Base-by-base conservation (phyloP, 805 yeast species). In the Kazachstania taianensis region DNA sequence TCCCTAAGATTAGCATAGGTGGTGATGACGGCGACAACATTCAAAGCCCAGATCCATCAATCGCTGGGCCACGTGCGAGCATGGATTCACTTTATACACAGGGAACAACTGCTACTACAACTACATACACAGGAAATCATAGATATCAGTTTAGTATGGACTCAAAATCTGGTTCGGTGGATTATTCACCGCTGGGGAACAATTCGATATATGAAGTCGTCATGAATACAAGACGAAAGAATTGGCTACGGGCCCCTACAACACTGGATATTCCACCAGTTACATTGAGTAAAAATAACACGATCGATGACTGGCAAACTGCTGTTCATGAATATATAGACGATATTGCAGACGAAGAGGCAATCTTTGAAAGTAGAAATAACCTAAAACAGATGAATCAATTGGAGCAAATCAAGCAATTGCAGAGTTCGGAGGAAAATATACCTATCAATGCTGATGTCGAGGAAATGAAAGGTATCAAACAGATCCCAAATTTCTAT, bases 211-310 rank as follows among this genome's bases (percentile, higher is more conserved):
- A 70, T 50, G 92, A 81, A 48, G 63, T 86, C 36, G 78, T 86
- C 1, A 55, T 59, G 61, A 59, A 59, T 28, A 59, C 62, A 7
- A 49, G 62, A 40, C 46, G 58, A 22, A 59, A 48, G 30, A 49
- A 55, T 37, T 59, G 63, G 63, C 39, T 80, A 18, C 63, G 64
- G 28, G 69, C 74, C 6, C 97, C 98, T 0, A 79, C 95, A 0
- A 65, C 72, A 2, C 68, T 70, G 33, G 97, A 92, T 50, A 89
- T 89, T 8, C 95, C 96, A 0, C 85, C 79, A 17, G 78, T 85
- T 8, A 75, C 70, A 32, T 62, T 89, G 27, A 63, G 79, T 3
- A 73, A 72, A 31, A 50, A 51, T 33, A 49, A 44, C 22, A 53
- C 77, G 4, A 64, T 64, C 15, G 66, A 63, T 33, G 66, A 70